These are phyloP conservation scores for Fusarium sp. DNA, from an alignment of 2,329 filamentous ascomycete genomes.

Conservation along the genomic window DNA sequence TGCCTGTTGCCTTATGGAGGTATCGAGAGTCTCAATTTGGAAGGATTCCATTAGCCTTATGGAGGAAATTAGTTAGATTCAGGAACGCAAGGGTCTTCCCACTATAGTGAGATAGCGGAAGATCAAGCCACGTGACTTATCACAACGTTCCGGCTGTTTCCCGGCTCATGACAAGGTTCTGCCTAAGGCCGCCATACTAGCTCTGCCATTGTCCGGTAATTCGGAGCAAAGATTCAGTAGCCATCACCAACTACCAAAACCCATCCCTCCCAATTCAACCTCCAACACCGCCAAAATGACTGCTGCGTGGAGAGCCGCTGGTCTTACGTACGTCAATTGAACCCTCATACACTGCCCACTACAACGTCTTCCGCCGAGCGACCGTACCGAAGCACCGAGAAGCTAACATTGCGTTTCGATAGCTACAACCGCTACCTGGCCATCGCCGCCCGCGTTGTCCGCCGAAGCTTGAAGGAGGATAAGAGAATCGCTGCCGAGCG, in stretches of 20 bases:
- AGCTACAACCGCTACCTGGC: slow-evolving; percentile 99
- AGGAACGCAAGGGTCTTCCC: slow-evolving; percentile 1
- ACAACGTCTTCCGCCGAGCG: slow-evolving; percentile 10
- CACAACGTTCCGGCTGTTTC: slow-evolving; percentile 21
- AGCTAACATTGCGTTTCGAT: slow-evolving; percentile 53
- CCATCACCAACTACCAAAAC: slow-evolving; percentile 50
- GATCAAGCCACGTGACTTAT: slow-evolving; percentile 12
- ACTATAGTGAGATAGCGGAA: not conserved
- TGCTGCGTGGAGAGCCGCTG: slow-evolving; percentile 98
- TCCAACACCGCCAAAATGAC: slow-evolving; percentile 78
- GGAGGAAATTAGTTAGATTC: slow-evolving; percentile 2
- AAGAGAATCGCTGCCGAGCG: slow-evolving; percentile 89
- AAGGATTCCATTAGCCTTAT: not conserved
- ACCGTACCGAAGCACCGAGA: slow-evolving; percentile 38
- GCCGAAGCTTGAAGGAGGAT: slow-evolving; percentile 96
- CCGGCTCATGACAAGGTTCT: slow-evolving; percentile 23
- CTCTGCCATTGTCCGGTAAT: slow-evolving; percentile 46
- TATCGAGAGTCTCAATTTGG: not conserved
- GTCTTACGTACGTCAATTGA: slow-evolving; percentile 82
- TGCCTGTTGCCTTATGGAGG: not conserved
- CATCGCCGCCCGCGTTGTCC: slow-evolving; percentile 92
- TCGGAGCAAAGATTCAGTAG: slow-evolving; percentile 54
- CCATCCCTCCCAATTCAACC: slow-evolving; percentile 45
- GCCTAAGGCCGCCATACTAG: slow-evolving; percentile 49
- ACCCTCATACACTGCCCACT: slow-evolving; percentile 16